Conservation (phyloP, 768 basidiomycete species). For the Vararia minispora region DNA sequence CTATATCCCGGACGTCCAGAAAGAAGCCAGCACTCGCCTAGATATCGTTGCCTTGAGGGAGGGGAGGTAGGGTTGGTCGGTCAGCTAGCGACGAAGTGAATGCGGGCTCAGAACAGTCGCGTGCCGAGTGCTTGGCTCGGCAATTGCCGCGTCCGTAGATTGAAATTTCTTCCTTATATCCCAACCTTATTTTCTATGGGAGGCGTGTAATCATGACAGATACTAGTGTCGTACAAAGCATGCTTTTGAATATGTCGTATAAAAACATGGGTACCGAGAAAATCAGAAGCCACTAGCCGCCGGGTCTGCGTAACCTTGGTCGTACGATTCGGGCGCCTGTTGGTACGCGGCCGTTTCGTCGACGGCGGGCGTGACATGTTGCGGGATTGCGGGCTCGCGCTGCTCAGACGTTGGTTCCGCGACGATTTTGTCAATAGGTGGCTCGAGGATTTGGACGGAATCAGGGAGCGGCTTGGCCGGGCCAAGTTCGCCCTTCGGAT, state of each 20-base stretch:
- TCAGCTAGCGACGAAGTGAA: no score
- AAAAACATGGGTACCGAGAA: constrained; percentile 4
- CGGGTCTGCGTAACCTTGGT: constrained; percentile 14
- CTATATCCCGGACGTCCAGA: no score
- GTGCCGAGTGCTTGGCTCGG: no score
- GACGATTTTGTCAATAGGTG: constrained; percentile 83
- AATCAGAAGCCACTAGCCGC: constrained; percentile 42
- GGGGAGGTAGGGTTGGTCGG: no score
- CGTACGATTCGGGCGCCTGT: constrained; percentile 26
- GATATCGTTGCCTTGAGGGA: no score
- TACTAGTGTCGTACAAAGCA: no score
- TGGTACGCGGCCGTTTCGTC: constrained; percentile 36
- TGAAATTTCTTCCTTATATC: no score
- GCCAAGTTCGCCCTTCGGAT: constrained; percentile 83
- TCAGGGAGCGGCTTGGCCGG: constrained; percentile 94
- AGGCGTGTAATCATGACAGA: no score
- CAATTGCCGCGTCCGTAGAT: no score
- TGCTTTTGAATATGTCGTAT: not conserved
- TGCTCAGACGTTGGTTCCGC: constrained; percentile 87
- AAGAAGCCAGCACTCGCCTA: no score
- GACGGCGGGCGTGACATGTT: constrained; percentile 35
- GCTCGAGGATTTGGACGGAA: constrained; percentile 82
- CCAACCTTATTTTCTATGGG: no score
- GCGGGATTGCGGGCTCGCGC: constrained; percentile 48
- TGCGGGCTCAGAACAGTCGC: no score